Evolutionary conservation across 371 early-diverging fungal genomes (phyloP).

Genomic region (Mortierella sp.): DNA sequence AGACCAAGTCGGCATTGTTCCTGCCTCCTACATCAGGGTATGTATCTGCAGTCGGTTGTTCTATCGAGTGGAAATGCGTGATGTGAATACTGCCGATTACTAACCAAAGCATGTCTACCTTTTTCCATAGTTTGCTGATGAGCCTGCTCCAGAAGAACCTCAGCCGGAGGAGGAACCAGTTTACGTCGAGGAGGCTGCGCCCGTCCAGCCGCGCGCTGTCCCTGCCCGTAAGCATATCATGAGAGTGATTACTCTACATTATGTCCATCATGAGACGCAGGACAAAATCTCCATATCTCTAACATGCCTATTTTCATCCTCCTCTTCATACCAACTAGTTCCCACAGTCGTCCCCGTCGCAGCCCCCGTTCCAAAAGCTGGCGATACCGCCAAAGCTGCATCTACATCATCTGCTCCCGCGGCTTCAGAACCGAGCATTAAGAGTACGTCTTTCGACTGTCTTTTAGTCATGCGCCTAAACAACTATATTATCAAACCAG

Average conservation of each 20-base stretch:
- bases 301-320: neutral
- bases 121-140: slow-evolving; percentile 41
- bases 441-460: neutral
- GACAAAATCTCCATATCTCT: neutral
- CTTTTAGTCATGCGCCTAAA: no score
- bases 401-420: neutral
- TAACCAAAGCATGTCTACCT: no score
- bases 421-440: neutral
- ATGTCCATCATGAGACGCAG: neutral
- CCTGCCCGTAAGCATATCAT: slow-evolving; percentile 30
- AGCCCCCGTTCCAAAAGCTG: slow-evolving; percentile 1
- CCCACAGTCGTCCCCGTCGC: neutral
- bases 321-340: neutral
- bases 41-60: neutral
- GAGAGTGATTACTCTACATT: neutral
- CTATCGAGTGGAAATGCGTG: no score
- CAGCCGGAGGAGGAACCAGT: slow-evolving; percentile 25
- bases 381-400: neutral
- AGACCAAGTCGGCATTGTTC: slow-evolving; percentile 67
- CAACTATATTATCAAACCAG: neutral
- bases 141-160: slow-evolving; percentile 40
- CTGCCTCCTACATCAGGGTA: slow-evolving; percentile 65
- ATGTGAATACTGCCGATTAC: no score
- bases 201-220: slow-evolving; percentile 31
- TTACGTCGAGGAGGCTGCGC: slow-evolving; percentile 37